Evolutionary conservation across 2,329 filamentous ascomycete species (phyloP), one percentile per base, ranked within the genome.

Genomic region (Parastagonospora avenae): DNA sequence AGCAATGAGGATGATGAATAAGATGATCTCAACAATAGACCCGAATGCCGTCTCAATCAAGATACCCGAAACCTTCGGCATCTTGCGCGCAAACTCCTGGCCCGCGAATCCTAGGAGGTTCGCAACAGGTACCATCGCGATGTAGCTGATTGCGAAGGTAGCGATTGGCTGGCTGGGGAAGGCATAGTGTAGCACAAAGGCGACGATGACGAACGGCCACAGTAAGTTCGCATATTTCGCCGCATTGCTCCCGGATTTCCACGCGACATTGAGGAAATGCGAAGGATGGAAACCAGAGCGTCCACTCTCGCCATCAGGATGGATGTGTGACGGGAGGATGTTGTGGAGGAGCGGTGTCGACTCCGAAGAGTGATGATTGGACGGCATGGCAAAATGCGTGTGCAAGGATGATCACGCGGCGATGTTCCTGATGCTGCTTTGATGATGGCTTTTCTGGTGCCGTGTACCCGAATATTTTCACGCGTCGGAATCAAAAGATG

Each of bases 1-100:
- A 35, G 75, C 72, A 46, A 94, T 80, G 32, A 94, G 76, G 4
- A 92, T 82, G 76, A 92, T 85, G 73, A 94, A 93, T 16, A 94
- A 77, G 43, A 94, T 83, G 51, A 94, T 87, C 70, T 95, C 91
- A 43, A 94, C 89, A 10, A 91, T 76, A 1, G 88, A 89, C 1
- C 88, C 89, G 48, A 91, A 73, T 0, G 78, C 77, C 0, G 80
- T 82, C 61, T 83, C 81, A 30, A 83, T 66, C 37, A 89, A 69
- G 8, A 89, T 80, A 12, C 86, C 86, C 37, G 86, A 76, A 8
- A 91, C 88, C 62, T 90, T 89, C 16, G 88, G 88, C 52, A 92
- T 74, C 73, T 92, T 92, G 48, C 86, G 81, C 1, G 87, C 85
- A 55, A 90, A 76, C 68, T 90, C 86, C 55, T 87, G 83, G 14